Evolutionary conservation across 805 yeast genomes (phyloP).

Genomic region (Metschnikowia bowlesiae): DNA sequence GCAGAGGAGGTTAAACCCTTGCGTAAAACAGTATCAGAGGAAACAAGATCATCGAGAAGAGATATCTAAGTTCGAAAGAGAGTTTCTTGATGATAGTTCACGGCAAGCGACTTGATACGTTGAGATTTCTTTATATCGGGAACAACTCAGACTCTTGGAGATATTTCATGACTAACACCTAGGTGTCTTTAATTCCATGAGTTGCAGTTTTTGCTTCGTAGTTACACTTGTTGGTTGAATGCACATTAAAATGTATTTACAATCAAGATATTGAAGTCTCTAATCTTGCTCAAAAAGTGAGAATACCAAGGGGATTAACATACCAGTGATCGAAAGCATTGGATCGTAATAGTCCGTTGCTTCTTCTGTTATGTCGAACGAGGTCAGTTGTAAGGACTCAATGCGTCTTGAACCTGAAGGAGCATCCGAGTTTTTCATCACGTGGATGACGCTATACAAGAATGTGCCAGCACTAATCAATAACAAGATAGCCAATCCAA

Average conservation of each 20-base stretch:
- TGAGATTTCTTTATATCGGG: too few relatives aligned
- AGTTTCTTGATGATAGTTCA: too few relatives aligned
- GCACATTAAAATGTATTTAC: background rate
- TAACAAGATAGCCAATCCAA: conserved; percentile 51
- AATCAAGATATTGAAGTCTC: background rate
- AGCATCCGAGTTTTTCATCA: conserved; percentile 39
- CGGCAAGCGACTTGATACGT: too few relatives aligned
- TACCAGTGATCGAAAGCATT: conserved; percentile 9
- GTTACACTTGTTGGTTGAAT: too few relatives aligned
- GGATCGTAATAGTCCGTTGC: background rate
- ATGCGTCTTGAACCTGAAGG: conserved; percentile 2
- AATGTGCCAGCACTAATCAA: conserved; percentile 71
- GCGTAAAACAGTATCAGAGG: conserved; percentile 1
- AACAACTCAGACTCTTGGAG: too few relatives aligned
- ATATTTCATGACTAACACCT: too few relatives aligned
- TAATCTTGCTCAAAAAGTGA: conserved; percentile 11
- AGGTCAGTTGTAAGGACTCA: conserved; percentile 8
- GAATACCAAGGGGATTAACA: conserved; percentile 13
- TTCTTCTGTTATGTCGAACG: conserved; percentile 3
- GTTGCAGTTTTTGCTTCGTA: too few relatives aligned
- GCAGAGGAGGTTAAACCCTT: background rate
- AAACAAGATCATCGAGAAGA: background rate
- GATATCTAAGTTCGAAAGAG: background rate
- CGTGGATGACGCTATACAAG: conserved; percentile 64
- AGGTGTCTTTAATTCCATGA: too few relatives aligned